These are phyloP conservation scores for Neonectria sp. DNA, from an alignment of 2,329 filamentous ascomycete species.

Conservation along the genomic window DNA sequence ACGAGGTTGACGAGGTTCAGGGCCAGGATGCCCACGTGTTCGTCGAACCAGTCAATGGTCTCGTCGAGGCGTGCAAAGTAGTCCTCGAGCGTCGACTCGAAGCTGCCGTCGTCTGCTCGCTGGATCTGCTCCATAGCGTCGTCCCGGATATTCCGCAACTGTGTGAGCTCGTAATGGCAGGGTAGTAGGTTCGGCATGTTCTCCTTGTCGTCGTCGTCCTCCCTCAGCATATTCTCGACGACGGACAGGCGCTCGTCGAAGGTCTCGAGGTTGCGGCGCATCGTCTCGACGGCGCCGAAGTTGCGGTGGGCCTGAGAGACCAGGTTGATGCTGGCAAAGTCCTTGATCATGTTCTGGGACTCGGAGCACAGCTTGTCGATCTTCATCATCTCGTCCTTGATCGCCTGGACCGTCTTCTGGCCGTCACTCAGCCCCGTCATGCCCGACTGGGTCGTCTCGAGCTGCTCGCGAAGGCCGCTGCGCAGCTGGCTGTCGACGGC, in stretches of 20 bases:
- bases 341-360: slow-evolving; percentile 96
- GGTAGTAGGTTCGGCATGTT: slow-evolving; percentile 93
- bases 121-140: slow-evolving; percentile 97
- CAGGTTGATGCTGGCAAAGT: slow-evolving; percentile 93
- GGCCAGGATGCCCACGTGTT: slow-evolving; percentile 90
- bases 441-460: slow-evolving; percentile 93
- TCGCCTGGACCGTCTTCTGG: slow-evolving; percentile 90
- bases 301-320: slow-evolving; percentile 96
- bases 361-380: slow-evolving; percentile 98
- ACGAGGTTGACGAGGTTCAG: slow-evolving; percentile 92
- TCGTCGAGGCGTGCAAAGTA: slow-evolving; percentile 91
- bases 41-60: slow-evolving; percentile 94
- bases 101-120: slow-evolving; percentile 78
- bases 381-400: slow-evolving; percentile 98
- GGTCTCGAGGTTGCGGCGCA: slow-evolving; percentile 90
- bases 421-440: slow-evolving; percentile 92
- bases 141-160: slow-evolving; percentile 93
- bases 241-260: slow-evolving; percentile 84
- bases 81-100: slow-evolving; percentile 88
- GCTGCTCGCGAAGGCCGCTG: slow-evolving; percentile 89
- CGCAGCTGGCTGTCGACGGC: slow-evolving; percentile 93
- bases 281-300: slow-evolving; percentile 93
- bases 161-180: slow-evolving; percentile 92
- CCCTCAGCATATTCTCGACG: slow-evolving; percentile 83
- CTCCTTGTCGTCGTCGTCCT: slow-evolving; percentile 89